Conservation (phyloP, 768 basidiomycete species). For the Austroboletus festivus region DNA sequence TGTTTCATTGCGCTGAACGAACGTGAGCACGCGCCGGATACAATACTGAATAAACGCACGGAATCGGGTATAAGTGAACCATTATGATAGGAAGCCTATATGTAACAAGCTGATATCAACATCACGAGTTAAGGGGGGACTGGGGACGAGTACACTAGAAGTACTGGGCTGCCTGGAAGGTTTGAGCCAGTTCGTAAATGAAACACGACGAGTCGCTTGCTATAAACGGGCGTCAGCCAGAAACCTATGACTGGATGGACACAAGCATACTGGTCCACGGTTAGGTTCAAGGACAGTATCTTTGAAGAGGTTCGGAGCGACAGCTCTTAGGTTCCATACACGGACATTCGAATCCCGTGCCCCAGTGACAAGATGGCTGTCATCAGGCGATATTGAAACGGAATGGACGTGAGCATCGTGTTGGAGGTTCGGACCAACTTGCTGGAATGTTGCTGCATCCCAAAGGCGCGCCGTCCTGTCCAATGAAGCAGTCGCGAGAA, state of each 20-base stretch:
- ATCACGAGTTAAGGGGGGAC: not conserved
- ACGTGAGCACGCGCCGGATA: not conserved
- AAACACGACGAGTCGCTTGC: not conserved
- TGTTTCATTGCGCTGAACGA: not conserved
- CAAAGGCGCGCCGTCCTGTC: conserved; percentile 30
- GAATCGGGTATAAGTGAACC: not conserved
- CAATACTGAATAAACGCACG: not conserved
- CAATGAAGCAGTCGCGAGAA: conserved; percentile 27
- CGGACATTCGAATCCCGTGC: conserved; percentile 12
- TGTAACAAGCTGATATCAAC: not conserved
- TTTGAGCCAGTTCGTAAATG: not conserved
- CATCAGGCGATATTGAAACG: conserved; percentile 17
- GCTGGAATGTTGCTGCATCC: conserved; percentile 18
- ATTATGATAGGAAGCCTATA: not conserved
- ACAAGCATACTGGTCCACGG: conserved; percentile 11
- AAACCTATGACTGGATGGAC: not conserved
- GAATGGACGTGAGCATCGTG: conserved; percentile 9
- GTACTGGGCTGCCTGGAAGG: not conserved
- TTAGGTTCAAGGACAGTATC: conserved; percentile 11
- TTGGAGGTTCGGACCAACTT: conserved; percentile 14
- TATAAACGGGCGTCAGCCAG: not conserved
- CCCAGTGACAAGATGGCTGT: conserved; percentile 15
- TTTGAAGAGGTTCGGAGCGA: conserved; percentile 14
- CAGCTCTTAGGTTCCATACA: conserved; percentile 14
- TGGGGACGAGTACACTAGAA: not conserved